These are phyloP conservation scores for Peniophora sp. DNA, from an alignment of 1,284 basidiomycete genomes.

Conservation along the genomic window DNA sequence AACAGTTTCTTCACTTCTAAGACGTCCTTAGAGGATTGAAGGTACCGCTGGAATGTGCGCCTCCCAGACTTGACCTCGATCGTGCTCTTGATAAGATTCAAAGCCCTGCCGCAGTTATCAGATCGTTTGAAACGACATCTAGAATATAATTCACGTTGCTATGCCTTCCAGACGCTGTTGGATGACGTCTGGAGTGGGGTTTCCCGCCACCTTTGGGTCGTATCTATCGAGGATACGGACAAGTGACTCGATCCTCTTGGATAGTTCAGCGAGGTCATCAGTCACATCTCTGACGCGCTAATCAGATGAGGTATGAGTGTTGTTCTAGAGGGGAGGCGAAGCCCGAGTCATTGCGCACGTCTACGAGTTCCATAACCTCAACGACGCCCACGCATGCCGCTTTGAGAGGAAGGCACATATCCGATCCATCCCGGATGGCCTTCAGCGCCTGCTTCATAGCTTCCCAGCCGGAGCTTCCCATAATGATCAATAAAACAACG, in stretches of 20 bases:
- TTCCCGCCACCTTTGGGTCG: not conserved
- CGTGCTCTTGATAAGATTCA: too few relatives aligned
- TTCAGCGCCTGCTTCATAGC: not conserved
- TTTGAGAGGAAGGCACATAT: not conserved
- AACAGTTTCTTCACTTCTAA: too few relatives aligned
- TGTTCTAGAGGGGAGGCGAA: not conserved
- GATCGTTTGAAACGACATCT: too few relatives aligned
- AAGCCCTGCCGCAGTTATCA: too few relatives aligned
- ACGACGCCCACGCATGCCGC: not conserved
- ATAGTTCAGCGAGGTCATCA: not conserved
- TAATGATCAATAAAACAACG: not conserved
- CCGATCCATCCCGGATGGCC: not conserved
- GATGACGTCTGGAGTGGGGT: not conserved
- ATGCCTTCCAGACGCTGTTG: not conserved
- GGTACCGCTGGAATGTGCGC: too few relatives aligned
- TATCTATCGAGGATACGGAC: not conserved
- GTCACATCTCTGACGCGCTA: not conserved
- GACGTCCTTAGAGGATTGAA: too few relatives aligned
- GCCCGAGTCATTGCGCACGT: too few relatives aligned
- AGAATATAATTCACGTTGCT: too few relatives aligned
- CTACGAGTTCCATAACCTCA: not conserved
- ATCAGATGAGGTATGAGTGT: not conserved
- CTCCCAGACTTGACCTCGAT: too few relatives aligned
- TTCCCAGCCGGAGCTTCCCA: too few relatives aligned
- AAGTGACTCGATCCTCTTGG: not conserved